phyloP scores from a whole-genome alignment of 257 asterid genomes.

The Nicotiana knightiana region DNA sequence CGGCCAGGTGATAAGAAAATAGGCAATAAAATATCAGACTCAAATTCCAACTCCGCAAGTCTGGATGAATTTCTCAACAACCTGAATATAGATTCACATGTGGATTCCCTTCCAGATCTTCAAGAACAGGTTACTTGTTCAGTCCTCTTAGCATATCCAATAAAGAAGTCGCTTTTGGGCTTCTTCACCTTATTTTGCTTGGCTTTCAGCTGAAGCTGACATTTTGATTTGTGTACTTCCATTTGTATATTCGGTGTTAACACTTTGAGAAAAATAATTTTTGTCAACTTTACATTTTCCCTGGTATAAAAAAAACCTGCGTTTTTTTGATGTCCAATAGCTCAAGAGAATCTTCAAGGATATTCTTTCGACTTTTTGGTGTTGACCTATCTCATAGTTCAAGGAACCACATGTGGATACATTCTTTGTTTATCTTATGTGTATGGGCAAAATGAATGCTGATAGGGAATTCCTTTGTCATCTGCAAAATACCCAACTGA shows the following conservation, averaged over 20 bases:
- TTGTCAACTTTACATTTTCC: not conserved
- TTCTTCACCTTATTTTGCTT: not conserved
- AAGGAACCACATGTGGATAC: not conserved
- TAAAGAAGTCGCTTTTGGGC: not conserved
- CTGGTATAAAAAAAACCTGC: not conserved
- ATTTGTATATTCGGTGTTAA: not conserved
- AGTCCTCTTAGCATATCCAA: slow-evolving; percentile 1
- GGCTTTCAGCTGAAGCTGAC: not conserved
- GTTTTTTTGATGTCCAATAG: not conserved
- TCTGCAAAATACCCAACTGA: not conserved
- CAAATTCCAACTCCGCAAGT: slow-evolving; percentile 38
- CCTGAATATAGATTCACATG: slow-evolving; percentile 49
- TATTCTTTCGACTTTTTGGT: not conserved
- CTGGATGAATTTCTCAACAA: slow-evolving; percentile 48
- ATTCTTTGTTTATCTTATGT: not conserved
- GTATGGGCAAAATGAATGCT: not conserved
- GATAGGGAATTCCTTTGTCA: not conserved
- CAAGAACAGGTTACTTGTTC: slow-evolving; percentile 64
- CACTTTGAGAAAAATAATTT: not conserved
- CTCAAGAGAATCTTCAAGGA: not conserved
- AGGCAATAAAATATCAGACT: slow-evolving; percentile 17
- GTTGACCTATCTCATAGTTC: not conserved
- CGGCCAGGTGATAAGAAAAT: slow-evolving; percentile 30
- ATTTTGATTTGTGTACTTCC: not conserved
- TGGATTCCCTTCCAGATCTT: slow-evolving; percentile 71